Evolutionary conservation across 2,329 filamentous ascomycete species (phyloP).

Genomic region (Fusarium stilboides): DNA sequence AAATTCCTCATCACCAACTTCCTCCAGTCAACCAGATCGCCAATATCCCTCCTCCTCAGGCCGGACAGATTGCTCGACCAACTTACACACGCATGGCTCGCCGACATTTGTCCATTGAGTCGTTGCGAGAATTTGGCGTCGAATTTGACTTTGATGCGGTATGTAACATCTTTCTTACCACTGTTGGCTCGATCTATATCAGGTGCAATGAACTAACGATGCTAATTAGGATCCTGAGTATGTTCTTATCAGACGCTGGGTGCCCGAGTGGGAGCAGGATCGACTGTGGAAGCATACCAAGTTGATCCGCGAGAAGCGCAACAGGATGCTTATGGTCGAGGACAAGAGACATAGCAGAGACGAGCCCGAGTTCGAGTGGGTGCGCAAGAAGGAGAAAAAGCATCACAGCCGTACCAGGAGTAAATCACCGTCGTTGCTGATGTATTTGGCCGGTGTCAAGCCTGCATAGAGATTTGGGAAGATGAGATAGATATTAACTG

Average conservation of each 20-base stretch:
- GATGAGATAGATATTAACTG: not conserved
- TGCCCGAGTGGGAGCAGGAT: conserved; percentile 79
- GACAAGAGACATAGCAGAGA: conserved; percentile 61
- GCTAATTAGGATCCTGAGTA: conserved; percentile 73
- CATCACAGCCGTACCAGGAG: conserved; percentile 65
- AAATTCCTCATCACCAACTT: conserved; percentile 13
- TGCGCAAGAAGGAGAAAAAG: conserved; percentile 69
- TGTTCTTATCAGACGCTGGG: conserved; percentile 80
- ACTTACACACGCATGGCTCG: conserved; percentile 77
- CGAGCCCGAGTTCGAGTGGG: conserved; percentile 68
- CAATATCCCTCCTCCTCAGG: conserved; percentile 4
- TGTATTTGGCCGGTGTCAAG: conserved; percentile 70
- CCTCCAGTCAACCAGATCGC: conserved; percentile 20
- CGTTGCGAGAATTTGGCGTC: conserved; percentile 68
- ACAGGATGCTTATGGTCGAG: conserved; percentile 64
- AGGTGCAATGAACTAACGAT: conserved; percentile 52
- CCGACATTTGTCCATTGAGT: conserved; percentile 74
- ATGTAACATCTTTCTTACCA: conserved; percentile 49
- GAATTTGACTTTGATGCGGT: conserved; percentile 72
- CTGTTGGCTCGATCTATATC: not conserved
- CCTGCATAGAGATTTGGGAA: conserved; percentile 54
- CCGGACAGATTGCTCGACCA: conserved; percentile 55
- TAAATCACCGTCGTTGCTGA: conserved; percentile 69
- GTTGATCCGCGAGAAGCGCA: conserved; percentile 71
- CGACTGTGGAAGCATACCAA: conserved; percentile 80